These are phyloP conservation scores for Detonula confervacea DNA, from an alignment of 352 stramenopile species.

Conservation along the genomic window DNA sequence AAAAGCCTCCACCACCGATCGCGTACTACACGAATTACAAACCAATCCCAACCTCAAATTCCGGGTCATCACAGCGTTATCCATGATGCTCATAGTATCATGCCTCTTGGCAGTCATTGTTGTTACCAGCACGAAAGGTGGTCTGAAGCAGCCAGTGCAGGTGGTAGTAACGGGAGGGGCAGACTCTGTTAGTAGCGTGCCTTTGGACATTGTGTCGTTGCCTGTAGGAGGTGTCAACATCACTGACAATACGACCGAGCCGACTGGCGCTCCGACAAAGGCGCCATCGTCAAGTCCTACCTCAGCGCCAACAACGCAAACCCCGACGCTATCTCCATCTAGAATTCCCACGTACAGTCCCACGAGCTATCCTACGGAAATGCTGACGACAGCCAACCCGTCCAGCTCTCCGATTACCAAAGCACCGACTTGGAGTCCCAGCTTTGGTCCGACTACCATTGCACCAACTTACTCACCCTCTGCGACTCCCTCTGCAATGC, in stretches of 20 bases:
- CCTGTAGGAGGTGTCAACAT: neutral
- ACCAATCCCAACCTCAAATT: conserved; percentile 40
- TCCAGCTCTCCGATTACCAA: neutral
- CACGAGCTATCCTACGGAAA: conserved; percentile 21
- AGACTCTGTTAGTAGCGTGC: neutral
- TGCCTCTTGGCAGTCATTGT: conserved; percentile 18
- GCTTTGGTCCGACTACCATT: conserved; percentile 9
- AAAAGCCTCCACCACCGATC: conserved; percentile 16
- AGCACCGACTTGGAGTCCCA: conserved; percentile 17
- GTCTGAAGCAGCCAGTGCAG: neutral
- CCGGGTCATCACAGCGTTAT: conserved; percentile 8
- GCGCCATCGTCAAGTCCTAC: conserved; percentile 17
- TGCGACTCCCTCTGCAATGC: conserved; percentile 10
- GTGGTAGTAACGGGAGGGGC: neutral
- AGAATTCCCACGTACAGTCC: conserved; percentile 25
- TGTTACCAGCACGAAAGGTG: neutral
- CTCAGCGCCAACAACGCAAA: neutral
- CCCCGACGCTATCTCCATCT: conserved; percentile 10
- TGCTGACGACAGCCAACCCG: neutral
- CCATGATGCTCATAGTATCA: conserved; percentile 19
- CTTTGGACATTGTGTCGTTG: no score
- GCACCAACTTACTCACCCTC: conserved; percentile 25
- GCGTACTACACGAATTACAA: conserved; percentile 36
- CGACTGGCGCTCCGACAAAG: conserved; percentile 17
- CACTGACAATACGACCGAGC: neutral